These are phyloP conservation scores for Sporisorium exsertum DNA, from an alignment of 1,284 basidiomycete species.

Conservation along the genomic window DNA sequence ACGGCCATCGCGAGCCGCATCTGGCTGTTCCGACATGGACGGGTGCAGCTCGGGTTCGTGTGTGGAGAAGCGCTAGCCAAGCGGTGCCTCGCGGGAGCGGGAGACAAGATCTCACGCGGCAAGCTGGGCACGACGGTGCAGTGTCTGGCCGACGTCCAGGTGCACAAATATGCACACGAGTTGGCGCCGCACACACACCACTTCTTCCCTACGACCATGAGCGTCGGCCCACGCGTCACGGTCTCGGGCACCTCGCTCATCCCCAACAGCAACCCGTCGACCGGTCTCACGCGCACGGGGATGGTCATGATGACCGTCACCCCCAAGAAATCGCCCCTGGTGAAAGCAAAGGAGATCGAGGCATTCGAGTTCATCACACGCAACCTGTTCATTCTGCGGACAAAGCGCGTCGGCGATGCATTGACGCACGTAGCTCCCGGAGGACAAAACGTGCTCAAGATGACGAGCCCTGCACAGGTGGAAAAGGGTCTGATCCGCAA, in stretches of 20 bases:
- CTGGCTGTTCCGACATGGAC: constrained; percentile 64
- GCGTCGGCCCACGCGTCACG: constrained; percentile 57
- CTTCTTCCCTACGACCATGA: constrained; percentile 56
- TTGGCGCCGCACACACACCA: constrained; percentile 50
- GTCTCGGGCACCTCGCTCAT: constrained; percentile 38
- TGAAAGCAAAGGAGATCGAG: constrained; percentile 54
- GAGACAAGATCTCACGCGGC: constrained; percentile 43
- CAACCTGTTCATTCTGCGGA: constrained; percentile 61
- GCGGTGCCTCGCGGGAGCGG: constrained; percentile 50
- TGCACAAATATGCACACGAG: constrained; percentile 36
- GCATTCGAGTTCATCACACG: constrained; percentile 63
- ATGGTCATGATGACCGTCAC: constrained; percentile 58
- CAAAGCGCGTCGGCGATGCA: constrained; percentile 49
- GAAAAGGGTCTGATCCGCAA: constrained; percentile 32
- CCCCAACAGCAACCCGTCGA: constrained; percentile 56
- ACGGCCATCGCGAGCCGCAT: constrained; percentile 53
- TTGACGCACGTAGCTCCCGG: constrained; percentile 63
- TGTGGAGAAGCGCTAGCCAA: constrained; percentile 61
- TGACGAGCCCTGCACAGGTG: constrained; percentile 44
- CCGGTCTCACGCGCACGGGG: constrained; percentile 48
- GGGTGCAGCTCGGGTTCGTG: constrained; percentile 57
- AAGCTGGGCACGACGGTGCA: constrained; percentile 58
- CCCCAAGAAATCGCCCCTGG: constrained; percentile 47
- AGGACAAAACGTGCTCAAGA: constrained; percentile 59
- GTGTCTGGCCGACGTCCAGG: constrained; percentile 42